phyloP scores from a whole-genome alignment of 805 yeast species.

The Candida coleopterorum region DNA sequence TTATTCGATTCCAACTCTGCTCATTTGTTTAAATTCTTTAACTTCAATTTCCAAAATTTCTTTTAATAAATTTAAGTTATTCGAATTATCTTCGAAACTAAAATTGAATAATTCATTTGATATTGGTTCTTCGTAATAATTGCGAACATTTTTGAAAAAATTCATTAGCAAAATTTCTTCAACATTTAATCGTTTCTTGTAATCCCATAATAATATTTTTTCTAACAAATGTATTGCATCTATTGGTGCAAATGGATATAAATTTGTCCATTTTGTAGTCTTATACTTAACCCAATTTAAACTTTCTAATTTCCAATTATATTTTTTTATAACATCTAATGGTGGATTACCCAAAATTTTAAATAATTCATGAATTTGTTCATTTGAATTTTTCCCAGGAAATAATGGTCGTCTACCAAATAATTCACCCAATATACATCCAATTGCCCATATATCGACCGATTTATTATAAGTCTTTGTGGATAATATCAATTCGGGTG shows the following conservation, averaged over 20 bases:
- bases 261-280: constrained; percentile 40
- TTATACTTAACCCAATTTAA: constrained; percentile 38
- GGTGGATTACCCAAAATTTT: constrained; percentile 72
- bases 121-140: constrained; percentile 50
- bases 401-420: constrained; percentile 78
- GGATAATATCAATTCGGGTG: constrained; percentile 80
- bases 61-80: constrained; percentile 35
- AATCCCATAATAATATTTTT: constrained; percentile 61
- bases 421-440: constrained; percentile 84
- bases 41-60: constrained; percentile 50
- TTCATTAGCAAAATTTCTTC: constrained; percentile 53
- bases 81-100: constrained; percentile 48
- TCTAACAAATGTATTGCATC: constrained; percentile 47
- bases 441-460: constrained; percentile 91
- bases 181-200: constrained; percentile 49
- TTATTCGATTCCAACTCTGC: constrained; percentile 6
- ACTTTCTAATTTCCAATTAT: constrained; percentile 23
- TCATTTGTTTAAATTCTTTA: constrained; percentile 35
- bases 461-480: constrained; percentile 54
- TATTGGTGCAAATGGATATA: constrained; percentile 60
- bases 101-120: constrained; percentile 55
- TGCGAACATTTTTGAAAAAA: constrained; percentile 52
- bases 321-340: constrained; percentile 31
- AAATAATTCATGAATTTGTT: constrained; percentile 67
- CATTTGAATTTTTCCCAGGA: constrained; percentile 65